phyloP scores from a whole-genome alignment of 805 yeast genomes.

The Barnettozyma californica region DNA sequence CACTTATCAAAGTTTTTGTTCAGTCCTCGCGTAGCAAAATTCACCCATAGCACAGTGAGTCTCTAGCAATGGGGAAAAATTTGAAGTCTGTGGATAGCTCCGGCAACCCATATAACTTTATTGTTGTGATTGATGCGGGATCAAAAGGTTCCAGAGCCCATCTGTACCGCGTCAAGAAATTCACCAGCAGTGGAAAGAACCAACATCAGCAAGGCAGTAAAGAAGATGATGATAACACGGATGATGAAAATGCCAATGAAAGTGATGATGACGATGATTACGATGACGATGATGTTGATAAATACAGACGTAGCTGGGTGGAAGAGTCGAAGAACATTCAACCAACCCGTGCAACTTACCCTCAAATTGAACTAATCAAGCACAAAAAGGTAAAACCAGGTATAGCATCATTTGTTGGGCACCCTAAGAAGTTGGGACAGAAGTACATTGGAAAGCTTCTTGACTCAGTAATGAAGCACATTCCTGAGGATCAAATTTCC shows the following conservation, averaged over 20 bases:
- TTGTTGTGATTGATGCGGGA: conserved; percentile 60
- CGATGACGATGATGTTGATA: conserved; percentile 1
- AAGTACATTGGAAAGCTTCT: conserved; percentile 48
- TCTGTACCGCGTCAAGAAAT: conserved; percentile 35
- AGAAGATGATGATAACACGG: not conserved
- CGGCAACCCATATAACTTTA: conserved; percentile 53
- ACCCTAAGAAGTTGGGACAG: conserved; percentile 46
- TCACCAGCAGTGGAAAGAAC: conserved; percentile 8
- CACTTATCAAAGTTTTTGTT: too few relatives aligned
- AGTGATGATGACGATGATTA: not conserved
- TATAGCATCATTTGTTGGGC: conserved; percentile 42
- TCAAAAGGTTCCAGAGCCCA: conserved; percentile 61
- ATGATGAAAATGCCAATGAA: conserved; percentile 1
- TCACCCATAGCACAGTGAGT: not conserved
- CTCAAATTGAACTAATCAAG: conserved; percentile 15
- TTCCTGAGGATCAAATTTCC: conserved; percentile 54
- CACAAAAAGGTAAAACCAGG: conserved; percentile 44
- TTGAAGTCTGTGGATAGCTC: conserved; percentile 28
- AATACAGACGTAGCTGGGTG: conserved; percentile 8
- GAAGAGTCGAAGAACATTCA: conserved; percentile 1
- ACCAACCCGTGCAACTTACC: conserved; percentile 2
- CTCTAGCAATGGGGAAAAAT: conserved; percentile 15
- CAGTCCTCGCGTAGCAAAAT: too few relatives aligned
- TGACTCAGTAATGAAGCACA: conserved; percentile 40
- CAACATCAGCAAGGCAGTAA: not conserved